Base-by-base conservation (phyloP, 257 asterid species). In the Nicotiana paniculata region DNA sequence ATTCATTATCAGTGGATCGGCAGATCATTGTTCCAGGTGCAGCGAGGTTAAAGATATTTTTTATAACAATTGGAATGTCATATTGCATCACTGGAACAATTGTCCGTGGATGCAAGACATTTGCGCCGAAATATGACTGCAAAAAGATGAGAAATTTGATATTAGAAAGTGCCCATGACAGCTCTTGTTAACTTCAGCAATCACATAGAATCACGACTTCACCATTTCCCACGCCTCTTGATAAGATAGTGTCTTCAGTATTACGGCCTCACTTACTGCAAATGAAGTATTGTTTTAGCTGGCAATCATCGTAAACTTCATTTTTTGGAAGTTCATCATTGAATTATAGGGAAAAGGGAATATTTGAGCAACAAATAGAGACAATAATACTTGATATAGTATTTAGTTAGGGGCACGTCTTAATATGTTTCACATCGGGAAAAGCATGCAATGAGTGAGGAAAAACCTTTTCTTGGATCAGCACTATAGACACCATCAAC, bases 191-290 rank as follows among this genome's bases (percentile, higher is more conserved):
- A 74, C 79, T 74, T 74, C 15, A 74, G 63, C 58, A 48, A 51
- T 83, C 80, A 68, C 37, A 32, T 46, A 32, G 72, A 76, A 87
- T 82, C 65, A 67, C 59, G 76, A 77, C 67, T 21, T 77, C 85
- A 96, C 98, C 99, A 96, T 96, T 91, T 96, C 99, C 99, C 99
- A 96, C 32, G 99, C 99, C 90, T 96, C 98, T 91, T 96, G 99
- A 87, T 96, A 96, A 32, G 99, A 93, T 81, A 94, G 89, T 55
- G 84, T 90, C 91, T 91, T 88, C 92, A 96, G 87, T 87, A 96
- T 92, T 85, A 96, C 99, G 61, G 99, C 99, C 89, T 96, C 99
- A 53, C 97, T 94, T 80, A 96, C 99, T 96, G 93, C 80, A 82
- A 16, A 69, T 17, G 67, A 26, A 77, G 74, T 65, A 30, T 9